Conservation (phyloP, 106 monocot genomes). For the Vanilla planifolia region DNA sequence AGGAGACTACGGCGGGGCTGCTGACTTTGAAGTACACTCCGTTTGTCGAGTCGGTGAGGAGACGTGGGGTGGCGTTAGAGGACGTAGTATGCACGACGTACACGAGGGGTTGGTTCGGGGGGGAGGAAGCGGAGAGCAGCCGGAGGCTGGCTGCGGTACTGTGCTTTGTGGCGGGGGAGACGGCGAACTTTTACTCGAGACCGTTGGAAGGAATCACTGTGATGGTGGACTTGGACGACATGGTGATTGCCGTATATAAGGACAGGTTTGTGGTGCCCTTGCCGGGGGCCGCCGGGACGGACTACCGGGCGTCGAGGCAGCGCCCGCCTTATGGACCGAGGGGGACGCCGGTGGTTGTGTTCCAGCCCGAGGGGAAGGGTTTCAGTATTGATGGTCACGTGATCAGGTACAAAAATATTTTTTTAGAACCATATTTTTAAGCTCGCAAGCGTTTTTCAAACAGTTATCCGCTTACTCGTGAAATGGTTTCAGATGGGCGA, state of each 20-base stretch:
- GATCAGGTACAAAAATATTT: neutral
- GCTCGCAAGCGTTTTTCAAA: neutral
- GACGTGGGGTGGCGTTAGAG: slow-evolving; percentile 22
- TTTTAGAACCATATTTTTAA: neutral
- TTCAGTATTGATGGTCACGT: slow-evolving; percentile 44
- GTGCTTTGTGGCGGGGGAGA: slow-evolving; percentile 33
- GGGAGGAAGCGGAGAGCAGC: slow-evolving; percentile 3
- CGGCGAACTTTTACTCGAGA: slow-evolving; percentile 40
- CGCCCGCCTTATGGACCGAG: slow-evolving; percentile 21
- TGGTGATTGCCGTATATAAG: slow-evolving; percentile 33
- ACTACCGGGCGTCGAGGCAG: slow-evolving; percentile 23
- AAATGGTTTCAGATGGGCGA: slow-evolving; percentile 75
- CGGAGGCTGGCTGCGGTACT: slow-evolving; percentile 33
- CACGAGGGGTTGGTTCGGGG: slow-evolving; percentile 72
- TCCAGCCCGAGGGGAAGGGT: slow-evolving; percentile 33
- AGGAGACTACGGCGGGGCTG: slow-evolving; percentile 25
- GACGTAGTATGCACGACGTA: slow-evolving; percentile 45
- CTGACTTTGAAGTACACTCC: slow-evolving; percentile 51
- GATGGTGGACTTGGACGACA: slow-evolving; percentile 46
- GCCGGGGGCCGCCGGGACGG: slow-evolving; percentile 43
- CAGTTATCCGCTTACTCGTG: too few relatives aligned
- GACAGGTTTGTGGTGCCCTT: slow-evolving; percentile 37
- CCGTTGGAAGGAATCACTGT: slow-evolving; percentile 56
- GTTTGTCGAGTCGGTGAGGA: slow-evolving; percentile 46
- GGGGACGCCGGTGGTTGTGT: slow-evolving; percentile 23